phyloP scores from a whole-genome alignment of 192 early-diverging fungal genomes.

The Coemansia sp. region DNA sequence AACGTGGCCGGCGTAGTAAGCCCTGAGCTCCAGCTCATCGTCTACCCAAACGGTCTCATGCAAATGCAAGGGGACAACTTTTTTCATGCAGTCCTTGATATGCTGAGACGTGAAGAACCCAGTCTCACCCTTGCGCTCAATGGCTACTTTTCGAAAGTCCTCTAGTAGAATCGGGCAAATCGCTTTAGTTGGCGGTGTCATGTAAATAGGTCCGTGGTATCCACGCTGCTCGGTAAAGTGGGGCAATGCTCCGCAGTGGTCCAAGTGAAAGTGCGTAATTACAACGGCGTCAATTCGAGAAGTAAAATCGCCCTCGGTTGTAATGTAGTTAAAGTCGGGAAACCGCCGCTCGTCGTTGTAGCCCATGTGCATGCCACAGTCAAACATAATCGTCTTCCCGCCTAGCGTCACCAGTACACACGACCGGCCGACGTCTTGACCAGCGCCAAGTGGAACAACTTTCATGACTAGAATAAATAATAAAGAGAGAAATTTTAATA shows the following conservation, averaged over 20 bases:
- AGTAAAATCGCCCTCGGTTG: constrained; percentile 77
- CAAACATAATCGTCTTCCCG: constrained; percentile 86
- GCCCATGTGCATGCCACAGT: constrained; percentile 95
- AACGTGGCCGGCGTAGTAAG: constrained; percentile 98
- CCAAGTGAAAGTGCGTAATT: constrained; percentile 96
- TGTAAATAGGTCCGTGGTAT: constrained; percentile 95
- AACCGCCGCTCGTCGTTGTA: constrained; percentile 90
- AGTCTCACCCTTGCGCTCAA: constrained; percentile 85
- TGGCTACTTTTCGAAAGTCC: constrained; percentile 91
- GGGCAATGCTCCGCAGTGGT: constrained; percentile 97
- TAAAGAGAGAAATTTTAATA: neutral
- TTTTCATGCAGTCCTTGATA: constrained; percentile 93
- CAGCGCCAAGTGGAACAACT: constrained; percentile 66
- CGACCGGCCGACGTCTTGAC: constrained; percentile 87
- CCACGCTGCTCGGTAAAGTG: constrained; percentile 95
- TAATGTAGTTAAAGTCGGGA: constrained; percentile 94
- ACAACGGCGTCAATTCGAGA: constrained; percentile 87
- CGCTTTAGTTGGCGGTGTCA: constrained; percentile 97
- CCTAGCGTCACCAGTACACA: constrained; percentile 79
- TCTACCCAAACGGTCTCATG: constrained; percentile 84
- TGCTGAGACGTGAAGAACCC: constrained; percentile 86
- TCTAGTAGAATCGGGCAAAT: constrained; percentile 91
- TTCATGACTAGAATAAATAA: constrained; percentile 39
- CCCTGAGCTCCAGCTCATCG: constrained; percentile 76
- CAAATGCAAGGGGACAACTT: constrained; percentile 85